Evolutionary conservation across 2,329 filamentous ascomycete species (phyloP), one percentile per base, ranked within the genome.

Genomic region (Ophiocordyceps australis): DNA sequence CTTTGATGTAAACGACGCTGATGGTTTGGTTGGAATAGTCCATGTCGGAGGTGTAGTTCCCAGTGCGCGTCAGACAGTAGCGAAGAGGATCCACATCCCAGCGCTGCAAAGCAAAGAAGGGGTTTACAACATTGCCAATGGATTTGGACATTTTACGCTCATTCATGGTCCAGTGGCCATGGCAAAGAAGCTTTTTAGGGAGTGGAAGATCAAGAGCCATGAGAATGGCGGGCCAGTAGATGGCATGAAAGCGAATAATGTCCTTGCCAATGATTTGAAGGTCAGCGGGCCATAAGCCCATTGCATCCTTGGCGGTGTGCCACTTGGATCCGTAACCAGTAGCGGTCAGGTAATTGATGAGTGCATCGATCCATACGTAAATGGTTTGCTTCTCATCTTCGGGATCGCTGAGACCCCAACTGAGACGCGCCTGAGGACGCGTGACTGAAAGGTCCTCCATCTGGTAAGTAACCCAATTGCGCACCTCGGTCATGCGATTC

Each of bases 191-290:
- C 34, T 73, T 72, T 41, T 73, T 75, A 1, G 89, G 82, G 1
- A 79, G 57, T 2, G 81, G 76, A 5, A 95, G 59, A 26, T 74
- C 73, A 10, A 94, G 58, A 2, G 89, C 86, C 64, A 98, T 76
- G 11, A 98, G 70, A 38, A 98, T 77, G 4, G 89, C 89, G 1
- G 89, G 89, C 89, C 91, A 98, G 58, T 98, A 98, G 24, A 98
- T 74, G 49, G 81, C 86, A 47, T 98, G 91, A 50, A 98, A 98
- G 12, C 83, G 76, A 30, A 92, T 61, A 36, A 98, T 98, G 47
- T 98, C 89, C 51, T 98, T 98, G 25, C 89, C 89, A 28, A 98
- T 75, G 15, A 98, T 71, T 23, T 98, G 89, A 12, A 89, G 64
- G 46, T 98, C 74, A 7, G 82, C 81, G 5, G 89, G 89, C 86